These are phyloP conservation scores for Solanum hybrid DNA, from an alignment of 305 asterid species.

Conservation along the genomic window DNA sequence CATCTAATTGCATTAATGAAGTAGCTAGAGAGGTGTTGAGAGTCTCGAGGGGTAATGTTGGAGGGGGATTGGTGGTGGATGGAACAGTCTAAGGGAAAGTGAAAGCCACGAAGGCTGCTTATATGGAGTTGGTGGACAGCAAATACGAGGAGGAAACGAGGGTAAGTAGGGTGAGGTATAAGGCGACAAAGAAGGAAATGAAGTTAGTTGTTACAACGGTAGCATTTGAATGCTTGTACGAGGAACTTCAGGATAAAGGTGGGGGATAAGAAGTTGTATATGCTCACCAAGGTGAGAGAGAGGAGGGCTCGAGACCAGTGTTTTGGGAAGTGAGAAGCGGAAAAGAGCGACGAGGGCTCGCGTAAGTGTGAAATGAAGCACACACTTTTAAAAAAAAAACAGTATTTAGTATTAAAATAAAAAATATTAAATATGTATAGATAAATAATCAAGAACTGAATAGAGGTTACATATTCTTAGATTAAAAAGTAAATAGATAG, in stretches of 20 bases:
- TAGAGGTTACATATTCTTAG: neutral
- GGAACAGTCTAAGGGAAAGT: neutral
- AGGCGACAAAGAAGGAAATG: neutral
- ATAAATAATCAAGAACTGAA: neutral
- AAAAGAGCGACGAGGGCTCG: neutral
- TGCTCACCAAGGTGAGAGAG: neutral
- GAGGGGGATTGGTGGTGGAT: neutral
- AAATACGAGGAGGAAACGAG: neutral
- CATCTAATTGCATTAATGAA: neutral
- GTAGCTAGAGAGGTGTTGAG: neutral
- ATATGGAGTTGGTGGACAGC: neutral
- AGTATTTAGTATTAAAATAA: too few species aligned
- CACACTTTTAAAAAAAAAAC: neutral
- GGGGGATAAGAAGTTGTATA: neutral
- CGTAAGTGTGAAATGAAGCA: neutral
- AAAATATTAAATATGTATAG: neutral
- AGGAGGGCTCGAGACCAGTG: neutral
- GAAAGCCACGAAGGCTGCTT: neutral
- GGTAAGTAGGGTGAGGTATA: neutral
- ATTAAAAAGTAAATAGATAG: neutral
- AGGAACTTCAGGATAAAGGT: neutral
- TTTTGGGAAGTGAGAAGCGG: neutral
- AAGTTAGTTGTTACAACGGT: neutral
- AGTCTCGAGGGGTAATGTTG: neutral
- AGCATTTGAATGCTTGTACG: neutral